These are phyloP conservation scores for Yamadazyma paraphyllophila DNA, from an alignment of 805 yeast genomes.

Conservation along the genomic window DNA sequence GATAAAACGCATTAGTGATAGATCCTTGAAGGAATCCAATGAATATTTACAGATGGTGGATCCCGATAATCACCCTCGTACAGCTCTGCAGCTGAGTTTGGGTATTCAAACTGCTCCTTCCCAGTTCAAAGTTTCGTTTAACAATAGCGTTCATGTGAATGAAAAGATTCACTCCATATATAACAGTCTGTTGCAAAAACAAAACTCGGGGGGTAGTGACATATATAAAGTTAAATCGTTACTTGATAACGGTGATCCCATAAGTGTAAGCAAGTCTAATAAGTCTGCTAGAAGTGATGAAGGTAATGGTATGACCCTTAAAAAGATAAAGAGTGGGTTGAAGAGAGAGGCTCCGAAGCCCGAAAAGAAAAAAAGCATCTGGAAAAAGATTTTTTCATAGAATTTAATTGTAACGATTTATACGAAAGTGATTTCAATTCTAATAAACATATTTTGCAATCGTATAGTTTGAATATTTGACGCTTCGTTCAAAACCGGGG, in stretches of 20 bases:
- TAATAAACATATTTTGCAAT: no score
- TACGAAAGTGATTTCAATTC: neutral
- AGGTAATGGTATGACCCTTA: conserved; percentile 10
- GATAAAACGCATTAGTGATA: conserved; percentile 15
- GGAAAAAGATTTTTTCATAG: conserved; percentile 13
- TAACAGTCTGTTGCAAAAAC: conserved; percentile 17
- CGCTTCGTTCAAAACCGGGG: neutral
- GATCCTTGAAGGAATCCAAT: conserved; percentile 26
- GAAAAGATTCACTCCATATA: conserved; percentile 38
- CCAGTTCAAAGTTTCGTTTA: conserved; percentile 8
- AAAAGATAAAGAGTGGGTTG: conserved; percentile 13
- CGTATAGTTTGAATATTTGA: neutral
- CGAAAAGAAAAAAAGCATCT: conserved; percentile 15
- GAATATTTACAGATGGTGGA: conserved; percentile 18
- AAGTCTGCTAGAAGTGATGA: conserved; percentile 3
- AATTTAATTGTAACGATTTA: no score
- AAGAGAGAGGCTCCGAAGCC: conserved; percentile 9
- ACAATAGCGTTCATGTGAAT: conserved; percentile 18
- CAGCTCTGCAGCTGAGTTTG: neutral
- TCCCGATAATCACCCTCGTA: neutral
- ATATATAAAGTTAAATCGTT: conserved; percentile 43
- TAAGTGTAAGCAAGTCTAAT: conserved; percentile 2
- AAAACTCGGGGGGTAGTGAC: conserved; percentile 8
- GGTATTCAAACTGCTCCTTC: conserved; percentile 16
- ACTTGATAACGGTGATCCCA: conserved; percentile 18